A percentile compares a stretch with the other conserved stretches of the same genome.
Evolutionary conservation across 2,329 filamentous ascomycete species (phyloP).

Genomic region (Pseudogymnoascus sp.): DNA sequence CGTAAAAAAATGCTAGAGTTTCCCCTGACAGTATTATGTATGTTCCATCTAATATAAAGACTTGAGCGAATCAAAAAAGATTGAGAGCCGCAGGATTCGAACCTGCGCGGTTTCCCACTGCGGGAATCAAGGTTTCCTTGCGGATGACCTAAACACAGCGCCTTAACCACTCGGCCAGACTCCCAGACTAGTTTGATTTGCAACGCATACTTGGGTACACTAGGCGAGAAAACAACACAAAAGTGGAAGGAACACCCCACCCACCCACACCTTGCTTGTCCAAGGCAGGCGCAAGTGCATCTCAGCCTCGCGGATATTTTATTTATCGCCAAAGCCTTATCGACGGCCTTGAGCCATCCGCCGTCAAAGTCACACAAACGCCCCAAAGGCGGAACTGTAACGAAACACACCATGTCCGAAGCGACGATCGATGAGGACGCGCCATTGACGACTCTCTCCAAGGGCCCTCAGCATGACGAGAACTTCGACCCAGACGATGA

Average conservation of each 20-base stretch:
- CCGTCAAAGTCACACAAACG: not conserved
- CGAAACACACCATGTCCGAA: constrained; percentile 7
- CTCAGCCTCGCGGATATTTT: constrained; percentile 7
- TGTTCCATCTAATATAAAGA: not conserved
- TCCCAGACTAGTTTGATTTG: constrained; percentile 21
- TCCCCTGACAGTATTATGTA: not conserved
- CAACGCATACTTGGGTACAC: not conserved
- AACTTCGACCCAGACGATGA: constrained; percentile 67
- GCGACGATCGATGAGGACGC: constrained; percentile 25
- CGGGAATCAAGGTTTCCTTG: constrained; percentile 23
- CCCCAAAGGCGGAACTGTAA: not conserved
- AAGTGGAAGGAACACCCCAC: not conserved
- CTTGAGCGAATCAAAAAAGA: constrained; percentile 11
- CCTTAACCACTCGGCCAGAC: constrained; percentile 49
- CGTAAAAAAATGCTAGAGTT: not conserved
- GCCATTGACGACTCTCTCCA: constrained; percentile 18
- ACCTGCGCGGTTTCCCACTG: constrained; percentile 39
- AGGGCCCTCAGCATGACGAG: constrained; percentile 20
- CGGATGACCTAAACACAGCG: constrained; percentile 42
- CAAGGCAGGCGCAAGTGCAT: not conserved
- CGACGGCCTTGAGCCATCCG: not conserved
- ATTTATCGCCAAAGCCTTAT: not conserved
- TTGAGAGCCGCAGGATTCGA: constrained; percentile 43
- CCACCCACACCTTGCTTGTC: not conserved
- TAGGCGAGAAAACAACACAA: not conserved